Evolutionary conservation across 148 eudicot genomes (phyloP).

Genomic region (Cornus controversa): DNA sequence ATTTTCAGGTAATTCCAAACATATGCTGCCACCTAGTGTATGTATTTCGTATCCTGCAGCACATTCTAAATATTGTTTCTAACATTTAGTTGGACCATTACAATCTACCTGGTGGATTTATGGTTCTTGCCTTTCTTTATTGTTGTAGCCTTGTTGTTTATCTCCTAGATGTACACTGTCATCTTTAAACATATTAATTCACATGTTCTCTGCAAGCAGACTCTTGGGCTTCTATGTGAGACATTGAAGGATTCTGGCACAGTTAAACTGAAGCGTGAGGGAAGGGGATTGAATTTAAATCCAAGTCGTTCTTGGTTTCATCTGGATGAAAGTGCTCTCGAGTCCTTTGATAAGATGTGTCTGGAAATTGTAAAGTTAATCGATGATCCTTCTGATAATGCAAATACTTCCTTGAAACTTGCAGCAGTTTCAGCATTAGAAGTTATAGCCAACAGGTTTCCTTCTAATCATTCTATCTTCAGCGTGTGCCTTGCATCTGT

Average conservation of each 20-base stretch:
- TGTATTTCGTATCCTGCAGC: neutral
- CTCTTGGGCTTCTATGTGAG: constrained; percentile 74
- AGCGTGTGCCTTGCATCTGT: constrained; percentile 62
- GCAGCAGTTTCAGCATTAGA: constrained; percentile 73
- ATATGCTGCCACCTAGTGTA: neutral
- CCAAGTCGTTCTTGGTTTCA: constrained; percentile 52
- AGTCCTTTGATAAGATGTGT: constrained; percentile 56
- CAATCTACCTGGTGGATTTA: neutral
- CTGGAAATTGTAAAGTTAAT: constrained; percentile 60
- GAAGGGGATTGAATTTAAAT: constrained; percentile 30
- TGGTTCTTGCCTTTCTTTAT: neutral
- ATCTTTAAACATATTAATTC: neutral
- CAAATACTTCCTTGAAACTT: constrained; percentile 46
- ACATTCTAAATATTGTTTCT: neutral
- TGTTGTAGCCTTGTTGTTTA: neutral
- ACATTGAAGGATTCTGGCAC: constrained; percentile 48
- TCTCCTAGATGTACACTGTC: neutral
- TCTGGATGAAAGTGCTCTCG: constrained; percentile 51
- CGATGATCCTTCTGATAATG: constrained; percentile 40
- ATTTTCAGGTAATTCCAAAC: neutral
- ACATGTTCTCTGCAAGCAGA: constrained; percentile 35
- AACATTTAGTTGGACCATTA: neutral
- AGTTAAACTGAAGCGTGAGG: constrained; percentile 34
- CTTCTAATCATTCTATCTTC: constrained; percentile 56
- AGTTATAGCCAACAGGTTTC: constrained; percentile 57